Percentiles rank a stretch among this genome's conserved stretches.
phyloP scores from a whole-genome alignment of 768 basidiomycete species.

The Boletus coccyginus region DNA sequence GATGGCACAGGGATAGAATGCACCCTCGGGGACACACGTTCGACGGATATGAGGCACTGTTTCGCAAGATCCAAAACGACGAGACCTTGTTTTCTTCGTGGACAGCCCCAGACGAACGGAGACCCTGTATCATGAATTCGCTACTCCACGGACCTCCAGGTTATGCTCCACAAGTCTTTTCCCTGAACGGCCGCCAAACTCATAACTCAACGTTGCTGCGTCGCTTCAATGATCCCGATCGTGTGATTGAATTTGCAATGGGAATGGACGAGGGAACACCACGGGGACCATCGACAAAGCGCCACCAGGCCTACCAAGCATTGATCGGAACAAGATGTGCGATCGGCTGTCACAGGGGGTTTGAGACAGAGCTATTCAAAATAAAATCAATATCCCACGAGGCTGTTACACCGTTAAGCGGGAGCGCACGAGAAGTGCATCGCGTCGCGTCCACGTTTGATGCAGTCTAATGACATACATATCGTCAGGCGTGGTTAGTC shows the following conservation, averaged over 20 bases:
- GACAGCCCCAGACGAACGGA: conserved; percentile 5
- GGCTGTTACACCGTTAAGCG: conserved; percentile 17
- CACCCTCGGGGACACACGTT: conserved; percentile 2
- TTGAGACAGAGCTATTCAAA: conserved; percentile 3
- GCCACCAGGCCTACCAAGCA: conserved; percentile 22
- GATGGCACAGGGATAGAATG: conserved; percentile 14
- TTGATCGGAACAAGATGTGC: conserved; percentile 26
- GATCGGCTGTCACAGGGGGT: conserved; percentile 15
- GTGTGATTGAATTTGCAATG: conserved; percentile 22
- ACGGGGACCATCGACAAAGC: conserved; percentile 19
- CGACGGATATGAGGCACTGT: conserved; percentile 20
- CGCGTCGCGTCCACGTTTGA: conserved; percentile 10
- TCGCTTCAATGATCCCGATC: conserved; percentile 19
- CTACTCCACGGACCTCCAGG: conserved; percentile 22
- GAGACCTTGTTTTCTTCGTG: neutral
- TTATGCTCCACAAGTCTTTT: conserved; percentile 18
- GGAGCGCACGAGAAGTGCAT: conserved; percentile 6
- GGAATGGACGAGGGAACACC: conserved; percentile 22
- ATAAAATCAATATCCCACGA: conserved; percentile 14
- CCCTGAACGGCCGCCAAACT: conserved; percentile 6
- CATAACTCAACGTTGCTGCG: conserved; percentile 13
- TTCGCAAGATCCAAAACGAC: neutral
- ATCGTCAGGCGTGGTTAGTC: conserved; percentile 6
- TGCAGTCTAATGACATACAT: conserved; percentile 17
- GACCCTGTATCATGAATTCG: conserved; percentile 20